Percentiles rank a stretch among this genome's conserved stretches.
phyloP scores from a whole-genome alignment of 352 stramenopile genomes.

The Globisporangium irregulare region DNA sequence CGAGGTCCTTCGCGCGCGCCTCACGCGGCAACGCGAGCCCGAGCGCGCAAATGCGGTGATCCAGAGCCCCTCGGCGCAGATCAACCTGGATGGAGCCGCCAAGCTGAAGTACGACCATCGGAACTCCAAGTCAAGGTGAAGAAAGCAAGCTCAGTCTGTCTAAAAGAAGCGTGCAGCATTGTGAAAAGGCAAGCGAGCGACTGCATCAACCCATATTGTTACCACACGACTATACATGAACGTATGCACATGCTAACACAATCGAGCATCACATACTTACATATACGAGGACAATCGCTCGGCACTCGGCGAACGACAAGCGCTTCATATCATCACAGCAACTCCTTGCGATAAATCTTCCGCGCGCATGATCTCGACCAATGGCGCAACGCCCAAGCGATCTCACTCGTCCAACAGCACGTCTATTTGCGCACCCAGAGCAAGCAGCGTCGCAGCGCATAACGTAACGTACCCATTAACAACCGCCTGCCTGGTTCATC shows the following conservation, averaged over 20 bases:
- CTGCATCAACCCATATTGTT: neutral
- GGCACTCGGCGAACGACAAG: no score
- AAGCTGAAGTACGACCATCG: conserved; percentile 27
- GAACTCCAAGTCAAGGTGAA: neutral
- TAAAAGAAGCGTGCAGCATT: neutral
- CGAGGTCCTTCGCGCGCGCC: conserved; percentile 29
- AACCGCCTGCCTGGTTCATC: no score
- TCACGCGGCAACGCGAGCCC: conserved; percentile 31
- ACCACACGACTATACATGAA: neutral
- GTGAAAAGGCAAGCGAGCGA: neutral
- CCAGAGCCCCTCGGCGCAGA: conserved; percentile 21
- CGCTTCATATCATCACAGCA: neutral
- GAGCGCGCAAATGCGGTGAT: conserved; percentile 20
- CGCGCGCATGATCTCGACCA: neutral
- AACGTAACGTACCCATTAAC: no score
- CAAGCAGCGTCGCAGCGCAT: no score
- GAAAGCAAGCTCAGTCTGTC: neutral
- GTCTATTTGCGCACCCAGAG: no score
- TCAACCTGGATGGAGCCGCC: conserved; percentile 21
- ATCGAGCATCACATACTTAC: no score
- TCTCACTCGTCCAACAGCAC: neutral
- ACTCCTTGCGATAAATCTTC: neutral
- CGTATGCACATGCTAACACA: no score
- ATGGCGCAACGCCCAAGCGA: neutral
- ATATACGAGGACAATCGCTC: no score